Evolutionary conservation across 2,329 filamentous ascomycete species (phyloP).

Genomic region (Cladosporium sphaerospermum): DNA sequence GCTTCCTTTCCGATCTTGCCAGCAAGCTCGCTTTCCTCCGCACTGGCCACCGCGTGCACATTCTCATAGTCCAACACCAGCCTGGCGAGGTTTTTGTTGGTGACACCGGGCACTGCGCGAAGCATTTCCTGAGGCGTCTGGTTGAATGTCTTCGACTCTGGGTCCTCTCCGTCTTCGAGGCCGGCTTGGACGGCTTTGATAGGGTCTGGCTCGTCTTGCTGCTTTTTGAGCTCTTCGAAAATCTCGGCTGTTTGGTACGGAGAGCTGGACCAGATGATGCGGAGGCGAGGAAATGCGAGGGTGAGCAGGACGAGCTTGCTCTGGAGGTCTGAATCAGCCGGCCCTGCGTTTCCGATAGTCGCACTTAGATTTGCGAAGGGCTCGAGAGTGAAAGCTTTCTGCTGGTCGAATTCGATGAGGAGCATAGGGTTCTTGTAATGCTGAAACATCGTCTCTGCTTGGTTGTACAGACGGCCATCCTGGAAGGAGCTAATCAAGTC

Average conservation of each 20-base stretch:
- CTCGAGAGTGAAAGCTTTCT: conserved; percentile 90
- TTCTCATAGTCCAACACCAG: conserved; percentile 68
- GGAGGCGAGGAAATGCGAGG: conserved; percentile 80
- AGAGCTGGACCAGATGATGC: conserved; percentile 88
- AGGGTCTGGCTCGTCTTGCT: conserved; percentile 84
- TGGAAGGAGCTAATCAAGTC: conserved; percentile 89
- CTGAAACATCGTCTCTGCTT: conserved; percentile 89
- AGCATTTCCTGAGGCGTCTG: conserved; percentile 88
- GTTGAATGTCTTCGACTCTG: conserved; percentile 65
- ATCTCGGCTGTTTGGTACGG: conserved; percentile 97
- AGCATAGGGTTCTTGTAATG: conserved; percentile 88
- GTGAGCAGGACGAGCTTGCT: conserved; percentile 88
- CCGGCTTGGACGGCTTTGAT: conserved; percentile 78
- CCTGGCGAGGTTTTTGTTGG: conserved; percentile 66
- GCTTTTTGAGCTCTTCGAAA: conserved; percentile 86
- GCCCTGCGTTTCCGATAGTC: conserved; percentile 56
- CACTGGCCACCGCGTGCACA: conserved; percentile 78
- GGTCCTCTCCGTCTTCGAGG: conserved; percentile 53
- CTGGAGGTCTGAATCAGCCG: conserved; percentile 70
- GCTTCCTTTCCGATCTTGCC: conserved; percentile 71
- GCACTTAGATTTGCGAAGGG: conserved; percentile 50
- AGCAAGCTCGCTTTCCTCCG: conserved; percentile 66
- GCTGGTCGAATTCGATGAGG: conserved; percentile 94
- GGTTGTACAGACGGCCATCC: conserved; percentile 84
- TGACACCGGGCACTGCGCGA: conserved; percentile 75